phyloP scores from a whole-genome alignment of 371 early-diverging fungal species.

The Gilbertella persicaria region DNA sequence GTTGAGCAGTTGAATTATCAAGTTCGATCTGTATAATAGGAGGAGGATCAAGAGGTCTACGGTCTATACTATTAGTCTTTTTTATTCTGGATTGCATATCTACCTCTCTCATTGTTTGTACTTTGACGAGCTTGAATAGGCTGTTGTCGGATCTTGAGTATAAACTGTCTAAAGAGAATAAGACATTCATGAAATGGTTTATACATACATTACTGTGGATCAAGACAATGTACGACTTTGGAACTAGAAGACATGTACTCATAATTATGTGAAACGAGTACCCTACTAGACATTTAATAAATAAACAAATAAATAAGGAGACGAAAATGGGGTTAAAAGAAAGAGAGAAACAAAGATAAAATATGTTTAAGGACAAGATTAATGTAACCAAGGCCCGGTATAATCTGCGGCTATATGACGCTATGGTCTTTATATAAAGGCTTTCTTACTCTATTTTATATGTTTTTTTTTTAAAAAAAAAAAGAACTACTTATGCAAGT shows the following conservation, averaged over 20 bases:
- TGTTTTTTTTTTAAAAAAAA: no score
- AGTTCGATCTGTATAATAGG: conserved; percentile 79
- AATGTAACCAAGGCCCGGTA: no score
- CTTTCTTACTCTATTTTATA: no score
- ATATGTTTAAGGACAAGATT: no score
- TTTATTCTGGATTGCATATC: not conserved
- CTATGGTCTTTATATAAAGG: no score
- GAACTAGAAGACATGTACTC: conserved; percentile 18
- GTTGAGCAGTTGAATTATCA: conserved; percentile 41
- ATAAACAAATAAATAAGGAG: no score
- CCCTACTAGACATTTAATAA: no score
- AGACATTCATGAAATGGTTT: not conserved
- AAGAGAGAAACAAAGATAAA: no score
- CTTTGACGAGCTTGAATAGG: conserved; percentile 41
- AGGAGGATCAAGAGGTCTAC: conserved; percentile 90
- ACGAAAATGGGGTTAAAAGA: no score
- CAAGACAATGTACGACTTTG: conserved; percentile 15
- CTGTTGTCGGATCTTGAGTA: conserved; percentile 38
- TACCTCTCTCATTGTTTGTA: conserved; percentile 39
- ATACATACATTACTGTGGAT: conserved; percentile 13
- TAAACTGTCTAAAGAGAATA: conserved; percentile 5
- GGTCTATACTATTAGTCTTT: conserved; percentile 45
- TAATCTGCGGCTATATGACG: no score
- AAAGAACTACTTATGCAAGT: no score
- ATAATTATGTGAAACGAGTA: conserved; percentile 19